Evolutionary conservation across 805 yeast genomes (phyloP), one percentile per base, ranked within the genome.

Genomic region (Pichia pseudocactophila): DNA sequence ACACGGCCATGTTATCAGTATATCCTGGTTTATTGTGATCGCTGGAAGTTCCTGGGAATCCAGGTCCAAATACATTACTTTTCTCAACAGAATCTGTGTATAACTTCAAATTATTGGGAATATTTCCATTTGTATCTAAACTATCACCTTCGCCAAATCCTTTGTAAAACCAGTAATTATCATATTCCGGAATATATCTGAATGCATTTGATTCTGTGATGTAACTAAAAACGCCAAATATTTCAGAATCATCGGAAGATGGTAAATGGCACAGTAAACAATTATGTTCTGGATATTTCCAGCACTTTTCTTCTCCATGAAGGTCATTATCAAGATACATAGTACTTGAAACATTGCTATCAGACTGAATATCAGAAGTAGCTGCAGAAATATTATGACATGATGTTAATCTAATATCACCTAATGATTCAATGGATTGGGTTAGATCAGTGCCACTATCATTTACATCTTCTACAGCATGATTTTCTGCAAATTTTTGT

Each of bases 181-280:
- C 73, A 5, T 73, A 70, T 19, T 37, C 39, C 0, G 95, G 94
- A 11, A 83, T 69, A 9, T 69, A 65, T 37, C 95, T 62, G 47
- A 77, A 74, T 40, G 74, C 78, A 4, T 83, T 72, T 1, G 82
- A 67, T 34, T 72, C 72, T 1, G 78, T 63, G 20, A 82, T 64
- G 53, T 75, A 74, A 8, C 83, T 73, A 39, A 84, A 74, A n/a
- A 82, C 70, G 0, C 96, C 96, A 60, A 80, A 84, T 0, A 84
- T 74, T 4, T 82, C 84, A 18, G 73, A 73, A 17, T 74, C 73
- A 34, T 47, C 37, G 17, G 69, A 70, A 1, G 79, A 71, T 0
- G 86, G 80, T 76, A 82, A 83, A 50, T 86, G 88, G 58, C 96
- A 87, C 13, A 87, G 63, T 31, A 87, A 79, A 57, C 96, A 87